These are phyloP conservation scores for Aspergillus quadricinctus DNA, from an alignment of 2,329 filamentous ascomycete genomes.

Conservation along the genomic window DNA sequence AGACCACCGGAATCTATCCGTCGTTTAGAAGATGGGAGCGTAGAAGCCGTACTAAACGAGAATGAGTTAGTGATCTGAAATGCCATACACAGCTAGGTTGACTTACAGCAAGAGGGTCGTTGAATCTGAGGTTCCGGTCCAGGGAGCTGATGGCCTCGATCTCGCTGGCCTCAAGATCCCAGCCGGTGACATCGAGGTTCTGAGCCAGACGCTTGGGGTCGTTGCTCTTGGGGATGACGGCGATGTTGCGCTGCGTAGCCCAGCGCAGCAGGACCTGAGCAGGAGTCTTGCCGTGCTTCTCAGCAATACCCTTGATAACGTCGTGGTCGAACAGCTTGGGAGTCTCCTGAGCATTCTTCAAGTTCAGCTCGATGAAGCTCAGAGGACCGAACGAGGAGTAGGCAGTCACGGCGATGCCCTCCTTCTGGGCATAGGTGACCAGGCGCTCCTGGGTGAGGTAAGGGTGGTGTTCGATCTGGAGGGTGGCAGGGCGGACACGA, in stretches of 20 bases:
- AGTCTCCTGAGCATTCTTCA: constrained; percentile 62
- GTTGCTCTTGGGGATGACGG: constrained; percentile 30
- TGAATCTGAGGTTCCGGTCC: constrained; percentile 67
- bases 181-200: constrained; percentile 64
- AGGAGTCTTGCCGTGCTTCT: constrained; percentile 67
- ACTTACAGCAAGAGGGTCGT: constrained; percentile 68
- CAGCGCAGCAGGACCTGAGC: constrained; percentile 82
- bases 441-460: constrained; percentile 75
- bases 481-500: constrained; percentile 66
- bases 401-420: constrained; percentile 71
- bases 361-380: constrained; percentile 72
- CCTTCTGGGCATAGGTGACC: constrained; percentile 62
- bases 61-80: background rate
- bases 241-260: constrained; percentile 76
- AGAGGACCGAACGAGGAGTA: constrained; percentile 82
- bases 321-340: constrained; percentile 68
- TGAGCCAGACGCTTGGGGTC: constrained; percentile 46
- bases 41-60: constrained; percentile 43
- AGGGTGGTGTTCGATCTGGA: constrained; percentile 88
- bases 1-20: background rate
- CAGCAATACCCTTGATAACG: constrained; percentile 60
- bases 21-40: constrained; percentile 50
- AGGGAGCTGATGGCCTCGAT: constrained; percentile 62
- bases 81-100: background rate
- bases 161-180: constrained; percentile 63